Percentiles rank a stretch among this genome's conserved stretches.
Conservation (phyloP, 768 basidiomycete genomes). For the Termitomyces bulborhizus region DNA sequence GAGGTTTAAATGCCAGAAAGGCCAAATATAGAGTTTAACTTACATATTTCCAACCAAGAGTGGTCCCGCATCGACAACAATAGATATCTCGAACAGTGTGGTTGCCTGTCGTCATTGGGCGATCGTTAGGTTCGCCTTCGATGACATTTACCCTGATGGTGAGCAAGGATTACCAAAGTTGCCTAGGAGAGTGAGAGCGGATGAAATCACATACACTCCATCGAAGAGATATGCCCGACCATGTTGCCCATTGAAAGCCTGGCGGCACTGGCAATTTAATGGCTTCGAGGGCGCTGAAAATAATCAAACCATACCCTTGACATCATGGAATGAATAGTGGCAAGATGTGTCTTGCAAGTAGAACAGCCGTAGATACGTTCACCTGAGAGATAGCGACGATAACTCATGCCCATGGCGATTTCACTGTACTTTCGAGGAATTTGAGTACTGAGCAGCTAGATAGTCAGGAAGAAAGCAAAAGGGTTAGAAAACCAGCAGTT, state of each 20-base stretch:
- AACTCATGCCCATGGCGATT: slow-evolving; percentile 76
- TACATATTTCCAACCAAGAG: slow-evolving; percentile 98
- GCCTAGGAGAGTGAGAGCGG: not conserved
- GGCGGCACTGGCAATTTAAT: slow-evolving; percentile 8
- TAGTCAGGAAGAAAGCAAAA: not conserved
- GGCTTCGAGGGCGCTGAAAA: slow-evolving; percentile 6
- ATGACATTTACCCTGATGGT: slow-evolving; percentile 77
- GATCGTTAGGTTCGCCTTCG: slow-evolving; percentile 85
- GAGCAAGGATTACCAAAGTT: slow-evolving; percentile 10
- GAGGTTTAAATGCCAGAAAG: slow-evolving; percentile 6
- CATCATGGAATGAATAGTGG: slow-evolving; percentile 88
- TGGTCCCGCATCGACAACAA: slow-evolving; percentile 83
- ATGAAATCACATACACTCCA: slow-evolving; percentile 62
- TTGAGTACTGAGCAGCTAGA: not conserved
- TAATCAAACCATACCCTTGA: slow-evolving; percentile 52
- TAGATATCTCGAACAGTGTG: slow-evolving; percentile 96
- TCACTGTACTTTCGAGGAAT: slow-evolving; percentile 7
- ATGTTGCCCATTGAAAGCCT: slow-evolving; percentile 98
- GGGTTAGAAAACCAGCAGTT: not conserved
- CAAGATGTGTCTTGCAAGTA: slow-evolving; percentile 82
- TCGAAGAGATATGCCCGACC: slow-evolving; percentile 94
- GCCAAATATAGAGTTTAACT: slow-evolving; percentile 23
- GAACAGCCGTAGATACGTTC: slow-evolving; percentile 86
- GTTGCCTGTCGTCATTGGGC: slow-evolving; percentile 94
- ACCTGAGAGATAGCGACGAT: slow-evolving; percentile 80